Evolutionary conservation across 1,139 yeast genomes (phyloP).

Genomic region (Debaryomycetaceae sp.): DNA sequence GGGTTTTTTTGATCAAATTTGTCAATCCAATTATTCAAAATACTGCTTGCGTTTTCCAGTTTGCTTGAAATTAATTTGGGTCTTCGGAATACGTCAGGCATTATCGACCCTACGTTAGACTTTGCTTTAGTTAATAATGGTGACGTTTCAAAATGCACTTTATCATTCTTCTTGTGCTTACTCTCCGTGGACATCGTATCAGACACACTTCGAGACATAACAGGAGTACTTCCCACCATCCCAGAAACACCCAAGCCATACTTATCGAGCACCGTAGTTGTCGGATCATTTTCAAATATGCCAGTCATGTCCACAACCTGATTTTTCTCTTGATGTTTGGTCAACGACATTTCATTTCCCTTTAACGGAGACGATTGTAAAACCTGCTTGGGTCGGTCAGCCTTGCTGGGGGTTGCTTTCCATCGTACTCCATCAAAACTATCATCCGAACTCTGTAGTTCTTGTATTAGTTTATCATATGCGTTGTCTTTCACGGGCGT

Average conservation of each 20-base stretch:
- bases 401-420: slow-evolving; percentile 30
- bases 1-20: slow-evolving; percentile 21
- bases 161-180: slow-evolving; percentile 5
- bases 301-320: slow-evolving; percentile 13
- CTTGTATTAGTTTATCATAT: slow-evolving; percentile 6
- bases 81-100: slow-evolving; percentile 4
- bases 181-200: slow-evolving; percentile 19
- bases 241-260: slow-evolving; percentile 33
- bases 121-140: slow-evolving; percentile 28
- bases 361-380: slow-evolving; percentile 37
- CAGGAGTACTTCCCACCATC: slow-evolving; percentile 22
- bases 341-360: slow-evolving; percentile 9
- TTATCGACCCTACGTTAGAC: slow-evolving; percentile 23
- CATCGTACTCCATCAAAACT: slow-evolving; percentile 46
- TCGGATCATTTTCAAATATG: slow-evolving; percentile 22
- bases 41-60: slow-evolving; percentile 3
- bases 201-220: slow-evolving; percentile 22
- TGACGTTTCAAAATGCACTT: slow-evolving; percentile 7
- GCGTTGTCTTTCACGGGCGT: slow-evolving; percentile 1
- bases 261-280: slow-evolving; percentile 35
- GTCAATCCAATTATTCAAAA: slow-evolving; percentile 31
- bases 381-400: slow-evolving; percentile 8
- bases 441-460: slow-evolving; percentile 41
- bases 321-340: slow-evolving; percentile 4
- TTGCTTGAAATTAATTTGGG: slow-evolving; percentile 1